Conservation (phyloP, 306 rosid genomes). For the Corylus americana region DNA sequence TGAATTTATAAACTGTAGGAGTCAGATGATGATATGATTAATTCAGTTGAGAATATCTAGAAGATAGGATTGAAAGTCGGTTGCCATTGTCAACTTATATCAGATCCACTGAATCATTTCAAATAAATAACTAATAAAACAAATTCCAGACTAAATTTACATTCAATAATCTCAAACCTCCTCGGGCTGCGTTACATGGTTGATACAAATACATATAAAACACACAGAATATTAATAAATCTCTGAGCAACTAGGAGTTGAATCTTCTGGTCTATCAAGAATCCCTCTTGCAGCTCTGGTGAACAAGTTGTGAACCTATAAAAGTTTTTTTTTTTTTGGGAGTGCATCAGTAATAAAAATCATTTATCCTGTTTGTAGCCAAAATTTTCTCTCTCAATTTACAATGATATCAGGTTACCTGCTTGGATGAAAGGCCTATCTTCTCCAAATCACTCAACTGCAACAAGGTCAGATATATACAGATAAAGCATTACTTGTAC, state of each 20-base stretch:
- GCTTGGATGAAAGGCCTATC: conserved; percentile 88
- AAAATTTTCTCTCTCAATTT: conserved; percentile 1
- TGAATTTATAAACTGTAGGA: no score
- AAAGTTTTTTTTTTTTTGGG: neutral
- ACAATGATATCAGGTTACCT: conserved; percentile 45
- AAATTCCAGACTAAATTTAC: no score
- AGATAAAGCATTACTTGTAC: conserved; percentile 12
- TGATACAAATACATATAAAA: no score
- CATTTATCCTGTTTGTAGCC: neutral
- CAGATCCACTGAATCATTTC: no score
- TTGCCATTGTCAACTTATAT: no score
- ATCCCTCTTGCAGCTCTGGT: conserved; percentile 64
- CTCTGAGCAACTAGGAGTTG: conserved; percentile 28
- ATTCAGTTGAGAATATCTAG: no score
- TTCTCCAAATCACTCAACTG: conserved; percentile 88
- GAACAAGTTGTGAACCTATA: conserved; percentile 67
- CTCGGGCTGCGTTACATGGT: no score
- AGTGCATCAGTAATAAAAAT: neutral
- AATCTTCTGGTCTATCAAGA: conserved; percentile 50
- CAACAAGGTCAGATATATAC: conserved; percentile 23
- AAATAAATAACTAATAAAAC: no score
- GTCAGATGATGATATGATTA: no score
- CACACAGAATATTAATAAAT: neutral
- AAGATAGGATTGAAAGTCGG: no score
- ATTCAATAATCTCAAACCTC: no score